Evolutionary conservation across 306 rosid species (phyloP).

Genomic region (Ormosia emarginata): DNA sequence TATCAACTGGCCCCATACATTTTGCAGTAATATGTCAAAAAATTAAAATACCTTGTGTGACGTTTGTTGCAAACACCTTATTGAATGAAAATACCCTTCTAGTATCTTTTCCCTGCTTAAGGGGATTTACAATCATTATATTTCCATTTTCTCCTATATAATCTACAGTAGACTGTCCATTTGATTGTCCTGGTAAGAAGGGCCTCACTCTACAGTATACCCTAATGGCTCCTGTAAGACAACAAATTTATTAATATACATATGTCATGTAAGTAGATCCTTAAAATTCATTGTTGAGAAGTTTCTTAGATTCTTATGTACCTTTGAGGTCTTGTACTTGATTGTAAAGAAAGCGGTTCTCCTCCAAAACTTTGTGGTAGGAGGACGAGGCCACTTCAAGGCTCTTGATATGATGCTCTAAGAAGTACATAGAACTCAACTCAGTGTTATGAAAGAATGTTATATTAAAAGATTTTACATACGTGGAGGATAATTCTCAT

Average conservation of each 20-base stretch:
- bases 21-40: not conserved
- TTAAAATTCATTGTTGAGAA: conserved; percentile 1
- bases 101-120: conserved; percentile 82
- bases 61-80: conserved; percentile 82
- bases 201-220: conserved; percentile 98
- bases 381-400: conserved; percentile 86
- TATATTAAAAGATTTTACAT: not conserved
- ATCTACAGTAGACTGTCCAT: conserved; percentile 68
- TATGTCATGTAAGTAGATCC: not conserved
- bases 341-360: conserved; percentile 85
- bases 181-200: conserved; percentile 74
- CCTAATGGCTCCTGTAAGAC: conserved; percentile 73
- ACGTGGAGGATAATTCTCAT: not conserved
- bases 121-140: conserved; percentile 87
- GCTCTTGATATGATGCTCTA: conserved; percentile 71
- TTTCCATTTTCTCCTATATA: conserved; percentile 97
- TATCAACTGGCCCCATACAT: not conserved
- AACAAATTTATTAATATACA: not conserved
- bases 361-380: conserved; percentile 86
- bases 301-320: conserved; percentile 20
- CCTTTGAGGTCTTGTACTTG: conserved; percentile 99
- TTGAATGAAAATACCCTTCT: conserved; percentile 91
- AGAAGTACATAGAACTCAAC: conserved; percentile 27
- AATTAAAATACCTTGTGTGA: conserved; percentile 74
- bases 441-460: not conserved